Evolutionary conservation across 495 filamentous ascomycete species (phyloP).

Genomic region (Aspergillus bertholletiae): DNA sequence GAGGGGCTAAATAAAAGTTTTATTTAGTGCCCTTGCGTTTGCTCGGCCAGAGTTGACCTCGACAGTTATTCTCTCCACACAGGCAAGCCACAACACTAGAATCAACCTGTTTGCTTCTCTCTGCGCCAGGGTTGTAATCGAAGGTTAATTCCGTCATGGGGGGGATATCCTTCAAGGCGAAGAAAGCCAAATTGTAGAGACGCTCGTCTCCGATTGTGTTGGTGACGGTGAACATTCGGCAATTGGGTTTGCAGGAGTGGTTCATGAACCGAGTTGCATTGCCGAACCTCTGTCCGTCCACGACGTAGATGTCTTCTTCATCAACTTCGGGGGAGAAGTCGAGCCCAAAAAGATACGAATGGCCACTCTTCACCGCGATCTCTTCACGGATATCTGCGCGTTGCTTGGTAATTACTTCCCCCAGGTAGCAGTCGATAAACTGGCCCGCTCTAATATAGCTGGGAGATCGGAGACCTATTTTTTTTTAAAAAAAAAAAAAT

Average conservation of each 20-base stretch:
- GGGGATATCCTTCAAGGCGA: slow-evolving; percentile 67
- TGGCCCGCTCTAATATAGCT: slow-evolving; percentile 69
- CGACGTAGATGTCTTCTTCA: slow-evolving; percentile 42
- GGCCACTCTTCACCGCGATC: slow-evolving; percentile 29
- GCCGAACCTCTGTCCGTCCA: slow-evolving; percentile 60
- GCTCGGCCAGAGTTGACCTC: slow-evolving; percentile 62
- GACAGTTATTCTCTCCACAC: slow-evolving; percentile 63
- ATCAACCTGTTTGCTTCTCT: slow-evolving; percentile 48
- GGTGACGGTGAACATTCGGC: slow-evolving; percentile 78
- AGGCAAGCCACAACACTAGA: slow-evolving; percentile 59
- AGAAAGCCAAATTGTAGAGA: slow-evolving; percentile 85
- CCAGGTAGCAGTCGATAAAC: slow-evolving; percentile 85
- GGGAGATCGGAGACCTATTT: slow-evolving; percentile 64
- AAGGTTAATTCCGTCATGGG: slow-evolving; percentile 77
- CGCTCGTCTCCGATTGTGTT: slow-evolving; percentile 69
- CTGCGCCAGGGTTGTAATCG: slow-evolving; percentile 67
- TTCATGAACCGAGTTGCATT: slow-evolving; percentile 61
- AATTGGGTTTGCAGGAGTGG: slow-evolving; percentile 68
- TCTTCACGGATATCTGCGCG: slow-evolving; percentile 65
- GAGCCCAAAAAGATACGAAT: slow-evolving; percentile 76
- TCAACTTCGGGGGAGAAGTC: slow-evolving; percentile 65
- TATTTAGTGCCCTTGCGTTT: slow-evolving; percentile 31
- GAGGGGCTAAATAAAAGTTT: not conserved
- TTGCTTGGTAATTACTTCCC: slow-evolving; percentile 74
- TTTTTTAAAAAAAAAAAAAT: no score